phyloP scores from a whole-genome alignment of 2,329 filamentous ascomycete genomes.

The Aspergillus floridensis region DNA sequence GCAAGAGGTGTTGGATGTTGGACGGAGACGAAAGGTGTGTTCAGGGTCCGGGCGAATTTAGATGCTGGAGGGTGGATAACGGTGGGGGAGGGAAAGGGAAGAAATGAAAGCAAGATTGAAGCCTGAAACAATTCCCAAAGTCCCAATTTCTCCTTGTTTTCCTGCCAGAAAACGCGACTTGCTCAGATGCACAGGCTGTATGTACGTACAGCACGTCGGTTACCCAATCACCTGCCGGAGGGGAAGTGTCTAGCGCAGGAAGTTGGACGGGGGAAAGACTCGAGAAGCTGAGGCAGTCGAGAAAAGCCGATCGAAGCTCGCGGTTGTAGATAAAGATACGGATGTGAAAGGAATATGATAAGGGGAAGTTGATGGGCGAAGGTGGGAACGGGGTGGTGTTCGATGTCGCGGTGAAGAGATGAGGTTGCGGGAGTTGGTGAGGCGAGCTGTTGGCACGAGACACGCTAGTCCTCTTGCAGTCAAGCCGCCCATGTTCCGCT shows the following conservation, averaged over 20 bases:
- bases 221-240: slow-evolving; percentile 13
- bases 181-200: slow-evolving; percentile 5
- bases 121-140: slow-evolving; percentile 17
- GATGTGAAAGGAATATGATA: slow-evolving; percentile 9
- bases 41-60: slow-evolving; percentile 23
- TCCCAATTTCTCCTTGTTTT: slow-evolving; percentile 18
- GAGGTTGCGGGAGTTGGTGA: slow-evolving; percentile 23
- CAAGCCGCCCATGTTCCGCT: not conserved
- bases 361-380: slow-evolving; percentile 13
- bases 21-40: slow-evolving; percentile 20
- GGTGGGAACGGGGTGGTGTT: slow-evolving; percentile 2
- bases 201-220: slow-evolving; percentile 11
- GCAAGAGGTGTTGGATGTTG: slow-evolving; percentile 21
- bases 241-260: slow-evolving; percentile 4
- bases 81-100: slow-evolving; percentile 16
- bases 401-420: slow-evolving; percentile 23
- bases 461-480: slow-evolving; percentile 22
- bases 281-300: not conserved
- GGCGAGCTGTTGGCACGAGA: slow-evolving; percentile 18
- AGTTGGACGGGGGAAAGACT: not conserved
- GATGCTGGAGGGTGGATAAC: slow-evolving; percentile 20
- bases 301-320: not conserved
- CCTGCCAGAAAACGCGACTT: slow-evolving; percentile 17
- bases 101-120: slow-evolving; percentile 20
- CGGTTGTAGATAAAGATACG: slow-evolving; percentile 1